Base-by-base conservation (phyloP, 2,329 filamentous ascomycete genomes). In the Huntiella bhutanensis region DNA sequence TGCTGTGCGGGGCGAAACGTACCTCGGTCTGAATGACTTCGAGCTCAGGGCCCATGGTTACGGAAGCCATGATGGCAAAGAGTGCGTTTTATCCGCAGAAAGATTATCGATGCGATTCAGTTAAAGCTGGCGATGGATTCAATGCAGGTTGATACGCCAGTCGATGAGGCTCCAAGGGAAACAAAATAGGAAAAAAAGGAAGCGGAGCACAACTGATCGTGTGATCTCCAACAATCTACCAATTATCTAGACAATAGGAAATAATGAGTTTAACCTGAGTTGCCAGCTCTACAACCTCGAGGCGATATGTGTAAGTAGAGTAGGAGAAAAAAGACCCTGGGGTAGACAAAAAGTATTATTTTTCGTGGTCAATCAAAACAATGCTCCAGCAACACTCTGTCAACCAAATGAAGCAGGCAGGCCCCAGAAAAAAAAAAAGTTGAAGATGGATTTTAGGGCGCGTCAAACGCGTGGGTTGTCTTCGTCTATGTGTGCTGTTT, bases 21-120 rank as follows among this genome's bases (percentile, higher is more conserved):
- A 85, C 82, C 69, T 94, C 84, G 53, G 86, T 88, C 59, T 80
- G 75, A 54, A 94, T 81, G 53, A 86, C 78, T 53, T 77, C 69
- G 46, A 94, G 68, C 56, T 85, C 77, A 43, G 74, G 68, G 37
- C 81, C 82, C 58, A 62, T 50, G 34, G 43, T 39, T n/a, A 47
- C 45, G 32, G 45, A 45, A 17, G 45, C 48, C 48, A 50, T 50
- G 33, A 34, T 50, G 33, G 37, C 48, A 19, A 10, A 28, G 22
- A 28, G 22, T 28, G 7, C 22, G 22, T 28, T 28, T 28, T 28
- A 10, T 28, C 22, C 22, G 22, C 22, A 28, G 22, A 10, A 28
- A 28, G 22, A 28, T 28, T 28, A 2, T 8, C 22, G 22, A 28
- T 28, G 22, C 22, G 22, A 28, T 28, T 28, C 22, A 10, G 5